These are phyloP conservation scores for Boletus holoroseus DNA, from an alignment of 1,284 basidiomycete species.

Conservation along the genomic window DNA sequence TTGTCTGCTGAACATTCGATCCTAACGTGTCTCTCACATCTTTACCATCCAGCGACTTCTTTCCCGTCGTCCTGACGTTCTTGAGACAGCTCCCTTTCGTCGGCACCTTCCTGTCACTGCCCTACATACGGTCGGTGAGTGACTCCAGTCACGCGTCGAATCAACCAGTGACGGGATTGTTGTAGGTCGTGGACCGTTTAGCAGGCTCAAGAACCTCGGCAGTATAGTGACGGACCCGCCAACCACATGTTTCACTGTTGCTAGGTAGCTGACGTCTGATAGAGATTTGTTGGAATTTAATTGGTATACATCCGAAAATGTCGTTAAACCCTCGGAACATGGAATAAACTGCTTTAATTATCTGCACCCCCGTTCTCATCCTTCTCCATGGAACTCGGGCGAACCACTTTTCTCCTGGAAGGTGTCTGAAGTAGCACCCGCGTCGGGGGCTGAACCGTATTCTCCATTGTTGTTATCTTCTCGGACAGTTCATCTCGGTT, in stretches of 20 bases:
- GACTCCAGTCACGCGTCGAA: not conserved
- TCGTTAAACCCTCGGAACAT: constrained; percentile 3
- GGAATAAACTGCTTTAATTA: not conserved
- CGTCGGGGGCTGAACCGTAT: not conserved
- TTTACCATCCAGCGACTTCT: constrained; percentile 78
- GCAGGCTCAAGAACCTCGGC: constrained; percentile 72
- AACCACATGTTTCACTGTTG: not conserved
- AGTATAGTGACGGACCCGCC: constrained; percentile 42
- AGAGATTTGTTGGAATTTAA: constrained; percentile 19
- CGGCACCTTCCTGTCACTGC: constrained; percentile 81
- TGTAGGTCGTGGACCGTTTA: constrained; percentile 65
- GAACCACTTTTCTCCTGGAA: constrained; percentile 6
- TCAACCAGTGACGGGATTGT: constrained; percentile 7
- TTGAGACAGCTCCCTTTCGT: constrained; percentile 91
- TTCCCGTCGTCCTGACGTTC: constrained; percentile 97
- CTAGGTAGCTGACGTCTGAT: constrained; percentile 12
- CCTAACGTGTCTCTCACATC: constrained; percentile 10
- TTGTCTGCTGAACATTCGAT: not conserved
- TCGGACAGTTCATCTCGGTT: constrained; percentile 41
- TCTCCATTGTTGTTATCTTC: constrained; percentile 10
- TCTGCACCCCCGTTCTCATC: constrained; percentile 1
- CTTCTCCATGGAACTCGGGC: constrained; percentile 7
- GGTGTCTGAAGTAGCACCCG: constrained; percentile 1
- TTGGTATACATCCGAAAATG: constrained; percentile 4
- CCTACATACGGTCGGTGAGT: constrained; percentile 72